phyloP scores from a whole-genome alignment of 345 rosid genomes.

The Eucalyptus globulus region DNA sequence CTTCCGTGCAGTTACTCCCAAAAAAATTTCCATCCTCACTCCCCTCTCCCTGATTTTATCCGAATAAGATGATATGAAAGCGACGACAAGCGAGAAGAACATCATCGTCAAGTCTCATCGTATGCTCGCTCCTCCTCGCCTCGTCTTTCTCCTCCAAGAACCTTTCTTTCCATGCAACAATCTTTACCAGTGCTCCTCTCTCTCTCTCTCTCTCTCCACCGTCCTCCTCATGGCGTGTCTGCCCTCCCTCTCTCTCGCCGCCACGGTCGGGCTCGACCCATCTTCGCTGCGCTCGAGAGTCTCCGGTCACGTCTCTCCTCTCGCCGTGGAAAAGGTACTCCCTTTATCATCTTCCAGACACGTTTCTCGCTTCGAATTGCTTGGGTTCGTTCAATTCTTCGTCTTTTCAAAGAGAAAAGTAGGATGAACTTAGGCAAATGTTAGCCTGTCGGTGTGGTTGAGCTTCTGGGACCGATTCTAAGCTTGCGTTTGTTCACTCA shows the following conservation, averaged over 20 bases:
- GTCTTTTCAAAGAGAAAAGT: not conserved
- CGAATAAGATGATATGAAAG: not conserved
- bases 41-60: not conserved
- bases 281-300: constrained; percentile 5
- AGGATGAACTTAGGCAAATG: not conserved
- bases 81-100: not conserved
- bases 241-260: constrained; percentile 11
- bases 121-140: not conserved
- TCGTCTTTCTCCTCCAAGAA: not conserved
- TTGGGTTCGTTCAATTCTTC: not conserved
- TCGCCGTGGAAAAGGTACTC: constrained; percentile 14
- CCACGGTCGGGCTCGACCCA: constrained; percentile 13
- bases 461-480: not conserved
- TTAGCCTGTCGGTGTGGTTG: not conserved
- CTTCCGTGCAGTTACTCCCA: not conserved
- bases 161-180: not conserved
- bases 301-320: not conserved
- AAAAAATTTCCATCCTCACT: not conserved
- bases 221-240: constrained; percentile 28
- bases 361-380: not conserved
- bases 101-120: not conserved
- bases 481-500: constrained; percentile 1
- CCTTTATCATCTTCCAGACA: not conserved
- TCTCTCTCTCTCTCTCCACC: not conserved
- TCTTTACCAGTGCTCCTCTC: not conserved